Evolutionary conservation across 306 rosid genomes (phyloP), one percentile per base, ranked within the genome.

Genomic region (Hippophae tibetana): DNA sequence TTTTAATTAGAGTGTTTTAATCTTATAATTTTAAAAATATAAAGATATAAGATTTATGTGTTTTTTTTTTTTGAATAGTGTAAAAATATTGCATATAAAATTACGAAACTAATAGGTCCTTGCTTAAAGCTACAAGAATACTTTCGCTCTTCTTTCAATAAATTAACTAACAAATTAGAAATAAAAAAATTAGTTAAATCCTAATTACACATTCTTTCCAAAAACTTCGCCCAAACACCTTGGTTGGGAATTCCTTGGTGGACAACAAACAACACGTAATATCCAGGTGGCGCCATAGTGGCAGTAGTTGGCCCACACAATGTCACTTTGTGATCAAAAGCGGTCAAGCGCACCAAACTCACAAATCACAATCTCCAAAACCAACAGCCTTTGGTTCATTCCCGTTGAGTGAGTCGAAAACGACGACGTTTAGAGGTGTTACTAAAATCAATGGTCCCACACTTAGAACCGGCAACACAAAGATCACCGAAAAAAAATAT

Each of bases 341-440:
- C 11, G 27, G 67, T 74, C 71, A 82, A 26, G 26, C 8, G 38
- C 57, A 52, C 42, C 12, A 80, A n/a, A 14, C 8, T 48, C 0
- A n/a, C 43, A n/a, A 14, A 7, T 48, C 0, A n/a, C 43, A 7
- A 78, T 69, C 0, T 68, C 79, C 81, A 85, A 45, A 57, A 81
- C 79, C 70, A 85, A 75, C 89, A 89, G 65, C 66, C 97, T 69
- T 52, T 89, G 95, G 74, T 83, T 89, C 90, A 83, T 81, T 2
- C 62, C 79, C 27, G 54, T 65, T 31, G 95, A 83, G 56, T 89
- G 97, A 3, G 94, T 85, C 2, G 80, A 70, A 48, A 89, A 89
- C 10, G 95, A 77, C 2, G 97, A 90, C 14, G 89, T 66, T 66
- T 43, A 84, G 58, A 38, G 84, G 66, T 26, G 67, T 57, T 8